phyloP scores from a whole-genome alignment of 768 basidiomycete genomes.

The Lactifluus echinatus region DNA sequence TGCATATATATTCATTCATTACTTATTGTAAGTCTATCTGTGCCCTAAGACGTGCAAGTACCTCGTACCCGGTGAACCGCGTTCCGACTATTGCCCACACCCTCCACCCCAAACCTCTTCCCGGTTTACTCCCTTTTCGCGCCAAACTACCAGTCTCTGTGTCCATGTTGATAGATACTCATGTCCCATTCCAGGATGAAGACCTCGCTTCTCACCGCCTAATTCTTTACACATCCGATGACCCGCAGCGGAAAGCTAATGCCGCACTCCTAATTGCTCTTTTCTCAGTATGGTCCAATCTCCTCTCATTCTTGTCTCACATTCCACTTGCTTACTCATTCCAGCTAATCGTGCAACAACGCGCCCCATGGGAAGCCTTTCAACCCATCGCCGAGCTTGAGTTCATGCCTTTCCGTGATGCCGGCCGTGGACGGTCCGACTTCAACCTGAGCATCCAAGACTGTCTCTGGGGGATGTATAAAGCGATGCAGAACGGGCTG shows the following conservation, averaged over 20 bases:
- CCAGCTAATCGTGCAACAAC: constrained; percentile 87
- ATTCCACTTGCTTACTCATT: background rate
- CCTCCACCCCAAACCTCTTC: background rate
- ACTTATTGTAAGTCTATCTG: constrained; percentile 28
- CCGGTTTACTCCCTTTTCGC: background rate
- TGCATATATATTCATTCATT: constrained; percentile 89
- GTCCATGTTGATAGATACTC: background rate
- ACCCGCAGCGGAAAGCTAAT: constrained; percentile 84
- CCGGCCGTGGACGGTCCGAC: constrained; percentile 85
- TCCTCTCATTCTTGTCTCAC: background rate
- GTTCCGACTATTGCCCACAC: background rate
- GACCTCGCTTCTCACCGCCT: constrained; percentile 65
- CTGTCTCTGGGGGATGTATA: constrained; percentile 82
- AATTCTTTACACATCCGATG: constrained; percentile 81
- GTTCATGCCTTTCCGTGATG: constrained; percentile 94
- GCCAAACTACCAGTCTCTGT: constrained; percentile 2
- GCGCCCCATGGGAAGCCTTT: constrained; percentile 91
- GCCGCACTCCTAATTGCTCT: constrained; percentile 91
- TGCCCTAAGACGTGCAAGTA: background rate
- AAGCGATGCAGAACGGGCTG: constrained; percentile 83
- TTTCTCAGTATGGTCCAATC: constrained; percentile 61
- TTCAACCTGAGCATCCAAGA: constrained; percentile 93
- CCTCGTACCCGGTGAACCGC: background rate
- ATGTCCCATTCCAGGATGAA: constrained; percentile 46
- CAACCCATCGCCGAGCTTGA: constrained; percentile 87